Percentiles rank a stretch among this genome's conserved stretches.
phyloP scores from a whole-genome alignment of 2,329 filamentous ascomycete genomes.

The Lecanicillium sp. region DNA sequence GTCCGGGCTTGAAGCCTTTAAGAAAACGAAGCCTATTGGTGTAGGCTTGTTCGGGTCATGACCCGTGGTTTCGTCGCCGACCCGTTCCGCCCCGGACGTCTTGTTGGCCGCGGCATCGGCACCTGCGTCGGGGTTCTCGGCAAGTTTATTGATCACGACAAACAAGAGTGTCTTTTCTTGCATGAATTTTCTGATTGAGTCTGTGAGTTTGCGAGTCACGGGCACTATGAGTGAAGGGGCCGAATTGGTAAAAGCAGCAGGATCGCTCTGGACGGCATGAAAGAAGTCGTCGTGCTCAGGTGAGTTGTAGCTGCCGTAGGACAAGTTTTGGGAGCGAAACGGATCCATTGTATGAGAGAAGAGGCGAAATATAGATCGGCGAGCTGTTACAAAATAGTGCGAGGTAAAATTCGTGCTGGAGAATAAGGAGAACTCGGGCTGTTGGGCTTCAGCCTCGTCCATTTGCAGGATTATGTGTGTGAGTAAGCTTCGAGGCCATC shows the following conservation, averaged over 20 bases:
- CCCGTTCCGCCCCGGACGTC: no score
- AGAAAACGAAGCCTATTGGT: not conserved
- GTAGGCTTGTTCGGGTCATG: not conserved
- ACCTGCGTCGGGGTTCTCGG: not conserved
- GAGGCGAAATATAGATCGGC: no score
- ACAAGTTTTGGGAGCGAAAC: not conserved
- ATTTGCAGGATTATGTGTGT: no score
- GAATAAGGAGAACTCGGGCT: no score
- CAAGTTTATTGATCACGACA: not conserved
- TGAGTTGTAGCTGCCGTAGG: conserved; percentile 1
- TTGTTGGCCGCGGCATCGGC: no score
- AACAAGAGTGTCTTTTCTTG: not conserved
- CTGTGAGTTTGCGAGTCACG: not conserved
- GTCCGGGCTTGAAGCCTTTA: not conserved
- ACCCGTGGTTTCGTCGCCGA: not conserved
- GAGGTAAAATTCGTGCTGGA: no score
- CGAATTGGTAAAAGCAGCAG: not conserved
- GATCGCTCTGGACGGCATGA: not conserved
- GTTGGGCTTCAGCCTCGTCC: no score
- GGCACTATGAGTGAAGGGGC: not conserved
- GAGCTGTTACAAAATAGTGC: no score
- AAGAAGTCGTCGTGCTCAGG: conserved; percentile 2
- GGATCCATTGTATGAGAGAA: not conserved
- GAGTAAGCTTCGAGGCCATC: no score
- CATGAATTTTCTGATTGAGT: not conserved